Evolutionary conservation across 139 green algal genomes (phyloP), one percentile per base, ranked within the genome.

Genomic region (Closterium sp.): DNA sequence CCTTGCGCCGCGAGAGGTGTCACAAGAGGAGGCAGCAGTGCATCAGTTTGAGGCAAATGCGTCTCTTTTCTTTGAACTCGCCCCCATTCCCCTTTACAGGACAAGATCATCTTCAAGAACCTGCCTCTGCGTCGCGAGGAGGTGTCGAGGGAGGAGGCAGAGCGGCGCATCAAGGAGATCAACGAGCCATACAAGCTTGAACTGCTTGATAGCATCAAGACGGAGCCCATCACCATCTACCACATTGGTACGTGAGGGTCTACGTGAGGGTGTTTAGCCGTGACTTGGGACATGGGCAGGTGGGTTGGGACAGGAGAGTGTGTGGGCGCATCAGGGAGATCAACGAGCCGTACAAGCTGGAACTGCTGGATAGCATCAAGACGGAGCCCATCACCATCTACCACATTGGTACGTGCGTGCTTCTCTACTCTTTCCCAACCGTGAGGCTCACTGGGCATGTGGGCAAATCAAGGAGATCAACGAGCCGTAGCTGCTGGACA

Each of bases 121-220:
- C 93, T 95, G 13, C 94, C 94, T 6, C 84, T 96, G 50, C 28
- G 86, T 42, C 42, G 95, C 27, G 95, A 96, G 91, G 94, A 96
- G 92, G 95, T 96, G 45, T 91, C 89, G 24, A 85, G 95, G 9
- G 96, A 97, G 30, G 98, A 99, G 96, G 98, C 98, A 3, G 85
- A 94, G 87, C 22, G 30, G 62, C 95, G 98, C 70, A 99, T 99
- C 89, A 84, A 96, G 31, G 97, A 90, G 10, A 94, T 96, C 86
- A 95, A 96, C 73, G 98, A 99, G 96, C 96, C 98, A 0, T 99
- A 99, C 96, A 99, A 99, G 95, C 95, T 98, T 45, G 98, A 99
- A 94, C 98, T 99, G 92, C 95, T 99, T 42, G 95, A 99, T 38
- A 93, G 93, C 91, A 98, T 99, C 91, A 92, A 97, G 24, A 94